These are phyloP conservation scores for Lactarius tabidus DNA, from an alignment of 768 basidiomycete species.

Conservation along the genomic window DNA sequence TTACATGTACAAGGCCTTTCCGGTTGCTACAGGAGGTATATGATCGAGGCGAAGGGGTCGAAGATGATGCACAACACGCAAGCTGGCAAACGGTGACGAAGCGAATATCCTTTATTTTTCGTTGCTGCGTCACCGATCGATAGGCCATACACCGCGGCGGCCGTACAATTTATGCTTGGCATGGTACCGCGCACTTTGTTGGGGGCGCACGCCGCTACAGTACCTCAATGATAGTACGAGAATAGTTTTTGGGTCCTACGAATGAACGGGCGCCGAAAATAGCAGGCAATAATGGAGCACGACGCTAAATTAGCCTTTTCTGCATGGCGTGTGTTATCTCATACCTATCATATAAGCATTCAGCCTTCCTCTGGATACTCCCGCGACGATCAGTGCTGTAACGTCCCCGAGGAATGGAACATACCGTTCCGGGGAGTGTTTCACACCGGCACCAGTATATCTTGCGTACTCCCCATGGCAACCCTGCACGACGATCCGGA, in stretches of 20 bases:
- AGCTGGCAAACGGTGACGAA: neutral
- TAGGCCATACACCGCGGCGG: neutral
- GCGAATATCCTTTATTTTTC: neutral
- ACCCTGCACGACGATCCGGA: neutral
- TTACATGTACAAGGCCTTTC: neutral
- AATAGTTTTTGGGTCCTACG: neutral
- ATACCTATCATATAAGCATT: neutral
- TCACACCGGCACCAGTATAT: neutral
- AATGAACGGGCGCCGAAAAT: neutral
- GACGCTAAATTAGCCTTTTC: neutral
- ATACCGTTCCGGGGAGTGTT: neutral
- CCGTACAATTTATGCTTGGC: no score
- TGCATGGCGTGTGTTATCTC: neutral
- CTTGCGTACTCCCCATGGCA: neutral
- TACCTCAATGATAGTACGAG: neutral
- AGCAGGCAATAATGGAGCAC: neutral
- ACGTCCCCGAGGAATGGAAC: neutral
- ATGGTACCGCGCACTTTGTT: neutral
- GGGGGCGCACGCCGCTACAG: neutral
- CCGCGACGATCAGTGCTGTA: neutral
- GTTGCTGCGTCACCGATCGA: neutral
- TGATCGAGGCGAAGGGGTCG: neutral
- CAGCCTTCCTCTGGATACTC: neutral
- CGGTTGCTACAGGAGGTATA: neutral
- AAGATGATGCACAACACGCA: neutral